A percentile compares a stretch with the other conserved stretches of the same genome.
phyloP scores from a whole-genome alignment of 2,329 filamentous ascomycete species.

The Bertia moriformis region DNA sequence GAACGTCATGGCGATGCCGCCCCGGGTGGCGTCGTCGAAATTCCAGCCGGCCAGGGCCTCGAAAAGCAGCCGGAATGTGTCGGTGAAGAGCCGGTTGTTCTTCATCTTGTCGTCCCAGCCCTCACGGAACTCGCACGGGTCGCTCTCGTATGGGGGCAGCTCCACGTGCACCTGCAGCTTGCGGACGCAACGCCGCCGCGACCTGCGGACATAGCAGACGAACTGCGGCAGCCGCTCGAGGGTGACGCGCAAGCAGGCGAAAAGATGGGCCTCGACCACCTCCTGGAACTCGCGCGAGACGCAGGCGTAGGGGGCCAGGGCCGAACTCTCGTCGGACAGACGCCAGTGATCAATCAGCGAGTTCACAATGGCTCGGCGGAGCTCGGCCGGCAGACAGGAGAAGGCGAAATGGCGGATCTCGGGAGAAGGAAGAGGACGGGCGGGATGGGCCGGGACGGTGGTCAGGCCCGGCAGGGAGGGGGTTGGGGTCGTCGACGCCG shows the following conservation, averaged over 20 bases:
- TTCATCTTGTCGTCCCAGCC: slow-evolving; percentile 5
- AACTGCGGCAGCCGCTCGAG: slow-evolving; percentile 2
- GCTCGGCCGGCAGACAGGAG: slow-evolving; percentile 2
- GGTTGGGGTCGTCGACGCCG: too few relatives aligned
- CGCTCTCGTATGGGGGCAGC: slow-evolving; percentile 2
- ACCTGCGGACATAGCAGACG: slow-evolving; percentile 1
- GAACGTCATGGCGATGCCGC: slow-evolving; percentile 6
- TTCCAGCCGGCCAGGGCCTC: slow-evolving; percentile 6
- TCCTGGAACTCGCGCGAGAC: slow-evolving; percentile 5
- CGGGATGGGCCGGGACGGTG: too few relatives aligned
- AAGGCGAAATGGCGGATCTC: neutral
- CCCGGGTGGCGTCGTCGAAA: slow-evolving; percentile 5
- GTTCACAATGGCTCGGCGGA: slow-evolving; percentile 1
- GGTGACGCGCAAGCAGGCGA: slow-evolving; percentile 3
- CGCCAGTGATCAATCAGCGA: slow-evolving; percentile 1
- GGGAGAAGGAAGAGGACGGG: neutral
- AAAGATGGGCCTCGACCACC: slow-evolving; percentile 5
- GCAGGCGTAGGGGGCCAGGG: slow-evolving; percentile 3
- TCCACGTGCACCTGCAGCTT: slow-evolving; percentile 3
- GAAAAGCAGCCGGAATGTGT: neutral
- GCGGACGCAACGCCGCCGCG: slow-evolving; percentile 3
- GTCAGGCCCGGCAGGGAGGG: too few relatives aligned
- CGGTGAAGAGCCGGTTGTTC: slow-evolving; percentile 4
- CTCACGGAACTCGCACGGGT: slow-evolving; percentile 4
- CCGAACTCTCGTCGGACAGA: neutral